phyloP scores from a whole-genome alignment of 352 stramenopile species.

The Pythium utonaiense region DNA sequence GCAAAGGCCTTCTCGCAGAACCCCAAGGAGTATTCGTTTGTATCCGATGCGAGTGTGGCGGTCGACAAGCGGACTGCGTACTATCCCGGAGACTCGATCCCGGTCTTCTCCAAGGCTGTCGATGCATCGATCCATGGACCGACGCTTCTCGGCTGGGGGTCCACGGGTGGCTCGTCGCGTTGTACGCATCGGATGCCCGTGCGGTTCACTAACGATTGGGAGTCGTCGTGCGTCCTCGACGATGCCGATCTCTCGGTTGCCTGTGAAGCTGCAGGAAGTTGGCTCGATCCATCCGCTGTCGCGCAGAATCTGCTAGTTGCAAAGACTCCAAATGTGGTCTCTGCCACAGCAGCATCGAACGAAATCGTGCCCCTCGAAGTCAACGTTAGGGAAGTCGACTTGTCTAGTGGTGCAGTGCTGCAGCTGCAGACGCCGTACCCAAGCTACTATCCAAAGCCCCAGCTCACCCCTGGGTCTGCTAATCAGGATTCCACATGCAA shows the following conservation, averaged over 20 bases:
- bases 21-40: slow-evolving; percentile 31
- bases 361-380: slow-evolving; percentile 16
- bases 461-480: slow-evolving; percentile 3
- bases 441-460: slow-evolving; percentile 23
- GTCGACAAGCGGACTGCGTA: slow-evolving; percentile 11
- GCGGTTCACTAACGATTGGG: slow-evolving; percentile 24
- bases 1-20: slow-evolving; percentile 39
- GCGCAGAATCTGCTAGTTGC: slow-evolving; percentile 19
- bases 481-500: slow-evolving; percentile 14
- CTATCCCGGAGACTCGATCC: slow-evolving; percentile 30
- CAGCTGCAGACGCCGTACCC: slow-evolving; percentile 16
- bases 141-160: slow-evolving; percentile 20
- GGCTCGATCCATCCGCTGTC: slow-evolving; percentile 18
- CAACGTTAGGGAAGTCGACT: slow-evolving; percentile 10
- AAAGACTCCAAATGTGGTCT: slow-evolving; percentile 4
- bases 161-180: slow-evolving; percentile 21
- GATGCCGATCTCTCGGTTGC: slow-evolving; percentile 6
- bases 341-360: neutral
- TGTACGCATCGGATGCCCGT: slow-evolving; percentile 27
- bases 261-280: slow-evolving; percentile 8
- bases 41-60: neutral
- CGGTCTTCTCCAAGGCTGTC: slow-evolving; percentile 22
- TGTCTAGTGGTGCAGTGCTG: neutral
- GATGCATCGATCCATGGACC: slow-evolving; percentile 15
- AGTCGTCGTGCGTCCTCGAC: slow-evolving; percentile 14